Conservation (phyloP, 2,329 filamentous ascomycete species). For the Fusarium setosum region DNA sequence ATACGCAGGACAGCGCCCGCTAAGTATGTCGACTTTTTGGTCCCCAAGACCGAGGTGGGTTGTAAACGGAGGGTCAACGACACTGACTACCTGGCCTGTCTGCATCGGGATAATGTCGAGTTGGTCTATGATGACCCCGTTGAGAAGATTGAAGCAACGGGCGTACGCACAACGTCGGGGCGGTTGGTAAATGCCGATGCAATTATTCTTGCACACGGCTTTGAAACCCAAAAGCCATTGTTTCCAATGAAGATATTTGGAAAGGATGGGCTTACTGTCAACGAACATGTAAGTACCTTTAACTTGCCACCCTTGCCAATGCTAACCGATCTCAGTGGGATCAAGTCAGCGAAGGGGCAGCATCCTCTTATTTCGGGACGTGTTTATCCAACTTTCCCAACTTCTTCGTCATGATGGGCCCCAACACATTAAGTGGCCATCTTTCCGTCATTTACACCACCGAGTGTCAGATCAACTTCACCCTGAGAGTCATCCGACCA, state of each 20-base stretch:
- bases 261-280: constrained; percentile 51
- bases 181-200: constrained; percentile 40
- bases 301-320: accelerated
- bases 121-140: constrained; percentile 38
- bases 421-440: constrained; percentile 57
- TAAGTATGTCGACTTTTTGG: constrained; percentile 44
- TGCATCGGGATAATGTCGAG: constrained; percentile 46
- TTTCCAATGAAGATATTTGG: constrained; percentile 59
- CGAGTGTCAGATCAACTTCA: constrained; percentile 63
- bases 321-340: constrained; percentile 44
- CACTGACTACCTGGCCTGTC: constrained; percentile 45
- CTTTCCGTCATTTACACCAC: constrained; percentile 61
- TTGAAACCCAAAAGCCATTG: constrained; percentile 58
- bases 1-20: constrained; percentile 40
- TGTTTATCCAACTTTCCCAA: constrained; percentile 59
- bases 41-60: constrained; percentile 48
- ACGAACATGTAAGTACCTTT: constrained; percentile 52
- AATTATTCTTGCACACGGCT: constrained; percentile 62
- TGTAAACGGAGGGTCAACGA: constrained; percentile 52
- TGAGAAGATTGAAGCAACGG: constrained; percentile 15
- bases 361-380: constrained; percentile 60
- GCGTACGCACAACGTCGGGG: constrained; percentile 31
- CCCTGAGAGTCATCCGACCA: constrained; percentile 48
- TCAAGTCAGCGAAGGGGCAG: constrained; percentile 34
- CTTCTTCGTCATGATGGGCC: constrained; percentile 50